Base-by-base conservation (phyloP, 2,329 filamentous ascomycete genomes). In the Ceratocystis huliohia region DNA sequence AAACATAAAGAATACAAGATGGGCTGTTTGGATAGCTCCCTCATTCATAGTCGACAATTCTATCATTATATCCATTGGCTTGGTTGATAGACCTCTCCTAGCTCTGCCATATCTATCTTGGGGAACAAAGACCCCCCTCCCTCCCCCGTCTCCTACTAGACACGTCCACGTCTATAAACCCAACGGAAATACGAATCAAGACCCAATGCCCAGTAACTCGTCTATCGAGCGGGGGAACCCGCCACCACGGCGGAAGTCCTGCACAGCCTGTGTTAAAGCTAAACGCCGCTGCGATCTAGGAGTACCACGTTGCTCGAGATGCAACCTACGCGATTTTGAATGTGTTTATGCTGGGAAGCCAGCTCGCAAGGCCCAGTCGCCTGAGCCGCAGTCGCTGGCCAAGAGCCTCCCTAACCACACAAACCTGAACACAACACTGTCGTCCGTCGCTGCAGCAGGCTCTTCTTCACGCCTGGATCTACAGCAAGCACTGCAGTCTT, bases 201-300 rank as follows among this genome's bases (percentile, higher is more conserved):
- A 37, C 8, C 33, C 33, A 8, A 56, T 56, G 50, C 50, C 3
- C 50, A 56, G 50, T 25, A 56, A 56, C 20, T 67, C 65, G 10
- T 57, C 66, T 5, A 25, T 65, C 61, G 78, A 79, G 71, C 75
- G 74, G 65, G 73, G 69, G 30, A 80, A 79, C 72, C 79, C 78
- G 44, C 80, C 76, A 57, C 77, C 77, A 3, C 73, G 78, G 66
- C 80, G 82, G 61, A 85, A 83, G 73, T 81, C 83, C 2, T 86
- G 83, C 70, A 74, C 77, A 2, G 78, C 79, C 30, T 85, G 83
- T 73, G 82, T 79, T 61, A 79, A 78, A 70, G 78, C 82, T 28
- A 85, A 85, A 72, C 78, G 83, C 15, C 80, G 79, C 61, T 85
- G 83, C 71, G 80, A 82, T 69, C 77, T 81, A 46, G 76, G 76